Conservation (phyloP, 768 basidiomycete species). For the Zangia roseola region DNA sequence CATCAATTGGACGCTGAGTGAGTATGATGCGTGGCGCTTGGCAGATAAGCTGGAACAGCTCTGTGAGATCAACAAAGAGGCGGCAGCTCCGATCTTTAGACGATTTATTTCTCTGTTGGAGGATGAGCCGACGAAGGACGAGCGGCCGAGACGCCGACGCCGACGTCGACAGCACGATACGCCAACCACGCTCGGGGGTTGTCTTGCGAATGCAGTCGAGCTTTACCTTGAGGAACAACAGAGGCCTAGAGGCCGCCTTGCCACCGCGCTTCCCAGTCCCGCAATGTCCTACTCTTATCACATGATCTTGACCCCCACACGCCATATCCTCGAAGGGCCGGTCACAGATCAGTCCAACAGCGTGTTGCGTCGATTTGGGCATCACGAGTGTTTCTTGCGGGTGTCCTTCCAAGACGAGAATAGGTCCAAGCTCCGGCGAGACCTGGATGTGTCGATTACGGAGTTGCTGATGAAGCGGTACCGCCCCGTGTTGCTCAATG, state of each 20-base stretch:
- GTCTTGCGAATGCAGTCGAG: slow-evolving; percentile 16
- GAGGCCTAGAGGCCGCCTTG: slow-evolving; percentile 26
- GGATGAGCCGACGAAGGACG: slow-evolving; percentile 2
- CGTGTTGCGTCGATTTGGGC: slow-evolving; percentile 36
- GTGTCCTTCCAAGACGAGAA: slow-evolving; percentile 50
- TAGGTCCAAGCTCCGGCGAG: slow-evolving; percentile 36
- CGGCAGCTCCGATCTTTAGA: slow-evolving; percentile 25
- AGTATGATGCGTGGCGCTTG: slow-evolving; percentile 22
- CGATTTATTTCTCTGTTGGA: slow-evolving; percentile 20
- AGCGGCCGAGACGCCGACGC: not conserved
- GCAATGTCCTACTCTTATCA: slow-evolving; percentile 36
- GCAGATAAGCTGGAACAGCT: slow-evolving; percentile 18
- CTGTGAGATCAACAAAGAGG: slow-evolving; percentile 8
- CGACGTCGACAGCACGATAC: not conserved
- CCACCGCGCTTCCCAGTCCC: slow-evolving; percentile 14
- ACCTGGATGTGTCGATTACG: slow-evolving; percentile 30
- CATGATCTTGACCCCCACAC: slow-evolving; percentile 40
- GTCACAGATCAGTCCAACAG: slow-evolving; percentile 38
- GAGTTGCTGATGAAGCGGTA: slow-evolving; percentile 35
- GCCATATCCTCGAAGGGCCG: slow-evolving; percentile 39
- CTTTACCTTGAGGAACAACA: slow-evolving; percentile 24
- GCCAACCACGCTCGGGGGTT: slow-evolving; percentile 10
- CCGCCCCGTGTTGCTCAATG: slow-evolving; percentile 32
- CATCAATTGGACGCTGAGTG: slow-evolving; percentile 26
- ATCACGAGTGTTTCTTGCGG: slow-evolving; percentile 45